Evolutionary conservation across 768 basidiomycete species (phyloP).

Genomic region (Termitomyces sp.): DNA sequence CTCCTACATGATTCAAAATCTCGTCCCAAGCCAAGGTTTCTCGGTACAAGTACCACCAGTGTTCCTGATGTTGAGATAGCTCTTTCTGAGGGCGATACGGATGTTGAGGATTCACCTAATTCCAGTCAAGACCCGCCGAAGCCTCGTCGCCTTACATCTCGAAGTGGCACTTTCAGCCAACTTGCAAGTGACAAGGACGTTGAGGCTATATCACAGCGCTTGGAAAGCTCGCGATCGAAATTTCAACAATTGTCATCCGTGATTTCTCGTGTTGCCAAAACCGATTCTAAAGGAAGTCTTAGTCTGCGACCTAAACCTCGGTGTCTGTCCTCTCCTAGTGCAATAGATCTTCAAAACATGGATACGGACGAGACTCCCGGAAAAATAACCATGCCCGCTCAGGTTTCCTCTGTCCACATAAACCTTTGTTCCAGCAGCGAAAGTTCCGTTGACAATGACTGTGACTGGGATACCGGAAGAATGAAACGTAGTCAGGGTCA

Average conservation of each 20-base stretch:
- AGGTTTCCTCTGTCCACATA: constrained; percentile 1
- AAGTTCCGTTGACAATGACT: neutral
- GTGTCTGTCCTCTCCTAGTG: neutral
- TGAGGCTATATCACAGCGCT: neutral
- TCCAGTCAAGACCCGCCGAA: neutral
- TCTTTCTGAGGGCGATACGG: neutral
- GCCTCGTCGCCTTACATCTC: neutral
- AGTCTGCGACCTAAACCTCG: neutral
- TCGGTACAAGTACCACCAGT: constrained; percentile 15
- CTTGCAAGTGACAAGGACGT: neutral
- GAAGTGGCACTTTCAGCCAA: neutral
- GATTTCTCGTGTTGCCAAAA: neutral
- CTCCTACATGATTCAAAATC: constrained; percentile 2
- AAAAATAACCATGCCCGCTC: neutral
- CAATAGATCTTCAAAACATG: neutral
- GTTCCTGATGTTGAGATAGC: constrained; percentile 5
- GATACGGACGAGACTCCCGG: constrained; percentile 6
- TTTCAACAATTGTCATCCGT: neutral
- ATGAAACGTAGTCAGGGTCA: neutral
- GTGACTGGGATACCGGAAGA: constrained; percentile 8
- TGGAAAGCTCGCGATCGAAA: neutral
- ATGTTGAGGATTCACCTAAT: neutral
- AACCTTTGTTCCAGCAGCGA: constrained; percentile 11
- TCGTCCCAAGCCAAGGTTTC: constrained; percentile 20
- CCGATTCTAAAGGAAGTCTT: neutral